Conservation (phyloP, 495 filamentous ascomycete species). For the Penicillium flavigenum region DNA sequence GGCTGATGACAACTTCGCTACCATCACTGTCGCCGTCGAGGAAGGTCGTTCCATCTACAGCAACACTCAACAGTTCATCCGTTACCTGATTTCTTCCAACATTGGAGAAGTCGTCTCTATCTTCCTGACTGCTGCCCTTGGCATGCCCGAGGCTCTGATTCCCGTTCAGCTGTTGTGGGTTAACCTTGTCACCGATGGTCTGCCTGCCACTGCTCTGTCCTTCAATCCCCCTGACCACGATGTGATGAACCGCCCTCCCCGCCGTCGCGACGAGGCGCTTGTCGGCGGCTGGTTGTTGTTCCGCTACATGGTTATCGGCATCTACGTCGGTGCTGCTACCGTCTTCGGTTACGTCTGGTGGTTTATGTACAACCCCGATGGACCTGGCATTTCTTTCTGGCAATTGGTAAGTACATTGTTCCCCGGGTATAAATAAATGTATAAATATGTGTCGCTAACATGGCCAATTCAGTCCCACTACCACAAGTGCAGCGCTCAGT, state of each 20-base stretch:
- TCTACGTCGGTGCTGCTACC: constrained; percentile 91
- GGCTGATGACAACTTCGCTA: constrained; percentile 98
- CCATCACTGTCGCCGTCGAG: constrained; percentile 93
- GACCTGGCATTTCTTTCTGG: constrained; percentile 89
- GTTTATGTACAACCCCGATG: constrained; percentile 95
- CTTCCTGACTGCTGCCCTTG: constrained; percentile 93
- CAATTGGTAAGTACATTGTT: constrained; percentile 76
- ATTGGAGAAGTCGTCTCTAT: constrained; percentile 99
- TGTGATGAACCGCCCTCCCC: constrained; percentile 88
- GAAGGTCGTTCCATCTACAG: constrained; percentile 98
- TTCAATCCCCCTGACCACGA: constrained; percentile 98
- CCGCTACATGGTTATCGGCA: constrained; percentile 94
- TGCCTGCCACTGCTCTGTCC: constrained; percentile 92
- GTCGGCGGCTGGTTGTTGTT: constrained; percentile 97
- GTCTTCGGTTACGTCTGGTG: constrained; percentile 99
- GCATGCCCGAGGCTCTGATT: constrained; percentile 97
- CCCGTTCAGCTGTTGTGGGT: constrained; percentile 99
- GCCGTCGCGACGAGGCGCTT: constrained; percentile 87
- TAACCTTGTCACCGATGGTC: constrained; percentile 96
- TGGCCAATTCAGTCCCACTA: constrained; percentile 67
- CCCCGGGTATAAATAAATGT: no score
- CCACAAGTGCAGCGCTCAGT: constrained; percentile 83
- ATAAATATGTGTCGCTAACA: constrained; percentile 15
- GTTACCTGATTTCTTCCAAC: constrained; percentile 98
- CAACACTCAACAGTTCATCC: constrained; percentile 99